These are phyloP conservation scores for Pelagomonas calceolata DNA, from an alignment of 108 stramenopile genomes.

Conservation along the genomic window DNA sequence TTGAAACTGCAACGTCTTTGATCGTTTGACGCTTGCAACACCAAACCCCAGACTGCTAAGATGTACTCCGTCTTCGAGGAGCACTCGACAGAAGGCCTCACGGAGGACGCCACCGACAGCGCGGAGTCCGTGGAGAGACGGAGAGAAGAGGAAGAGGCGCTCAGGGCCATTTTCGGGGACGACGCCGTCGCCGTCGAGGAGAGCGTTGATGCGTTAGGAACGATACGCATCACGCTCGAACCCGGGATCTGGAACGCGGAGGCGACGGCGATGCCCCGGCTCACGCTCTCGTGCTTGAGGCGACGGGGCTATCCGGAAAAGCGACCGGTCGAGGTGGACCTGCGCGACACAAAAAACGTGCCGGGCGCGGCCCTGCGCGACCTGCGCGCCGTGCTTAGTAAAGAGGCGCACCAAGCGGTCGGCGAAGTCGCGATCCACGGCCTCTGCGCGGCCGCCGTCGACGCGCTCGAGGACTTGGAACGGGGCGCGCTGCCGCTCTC, in stretches of 20 bases:
- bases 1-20: no score
- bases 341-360: neutral
- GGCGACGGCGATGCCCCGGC: no score
- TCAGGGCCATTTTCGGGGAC: neutral
- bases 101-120: no score
- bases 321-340: neutral
- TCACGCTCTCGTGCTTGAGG: neutral
- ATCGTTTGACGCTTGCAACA: no score
- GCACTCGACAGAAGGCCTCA: no score
- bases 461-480: no score
- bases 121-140: neutral
- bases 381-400: no score
- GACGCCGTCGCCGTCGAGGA: neutral
- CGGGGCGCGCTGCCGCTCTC: neutral
- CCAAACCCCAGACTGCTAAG: no score
- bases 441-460: neutral
- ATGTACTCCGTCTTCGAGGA: no score
- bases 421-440: neutral
- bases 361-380: neutral
- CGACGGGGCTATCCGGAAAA: neutral
- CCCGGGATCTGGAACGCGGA: no score
- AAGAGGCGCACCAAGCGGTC: no score
- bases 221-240: neutral
- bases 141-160: neutral
- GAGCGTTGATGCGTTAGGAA: neutral